These are phyloP conservation scores for Picochlorum sp. DNA, from an alignment of 139 green algal species.

Conservation along the genomic window DNA sequence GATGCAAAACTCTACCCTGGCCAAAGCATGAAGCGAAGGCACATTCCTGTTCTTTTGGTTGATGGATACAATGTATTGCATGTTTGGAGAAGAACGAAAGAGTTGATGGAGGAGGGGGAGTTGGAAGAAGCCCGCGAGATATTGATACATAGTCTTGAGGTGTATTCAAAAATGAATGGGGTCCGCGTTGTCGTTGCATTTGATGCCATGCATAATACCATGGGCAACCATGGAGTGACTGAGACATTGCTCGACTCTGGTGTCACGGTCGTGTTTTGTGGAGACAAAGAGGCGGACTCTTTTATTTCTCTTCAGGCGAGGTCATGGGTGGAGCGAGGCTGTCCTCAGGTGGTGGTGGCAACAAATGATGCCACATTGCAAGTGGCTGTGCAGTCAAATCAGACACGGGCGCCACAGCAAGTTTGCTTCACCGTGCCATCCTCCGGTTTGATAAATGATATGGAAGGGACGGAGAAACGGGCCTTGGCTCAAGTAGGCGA, in stretches of 20 bases:
- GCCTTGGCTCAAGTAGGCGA: neutral
- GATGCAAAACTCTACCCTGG: neutral
- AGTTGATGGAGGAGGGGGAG: neutral
- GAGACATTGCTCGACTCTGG: conserved; percentile 1
- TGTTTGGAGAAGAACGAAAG: conserved; percentile 5
- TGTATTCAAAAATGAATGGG: conserved; percentile 10
- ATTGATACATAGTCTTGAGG: conserved; percentile 13
- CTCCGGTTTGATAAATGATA: conserved; percentile 9
- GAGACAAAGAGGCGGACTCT: conserved; percentile 14
- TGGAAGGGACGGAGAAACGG: conserved; percentile 4
- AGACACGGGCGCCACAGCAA: neutral
- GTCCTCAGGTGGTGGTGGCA: conserved; percentile 6
- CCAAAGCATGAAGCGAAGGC: neutral
- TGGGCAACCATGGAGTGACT: neutral
- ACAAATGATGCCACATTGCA: conserved; percentile 3
- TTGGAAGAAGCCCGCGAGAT: conserved; percentile 15
- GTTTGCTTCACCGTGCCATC: conserved; percentile 3
- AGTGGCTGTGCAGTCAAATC: conserved; percentile 1
- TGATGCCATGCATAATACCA: conserved; percentile 6
- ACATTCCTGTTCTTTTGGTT: conserved; percentile 30
- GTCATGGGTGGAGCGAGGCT: neutral
- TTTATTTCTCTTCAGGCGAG: conserved; percentile 1
- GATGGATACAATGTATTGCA: conserved; percentile 46
- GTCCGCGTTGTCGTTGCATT: conserved; percentile 5
- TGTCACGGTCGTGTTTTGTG: conserved; percentile 6